These are phyloP conservation scores for Senna tora DNA, from an alignment of 306 rosid species.

Conservation along the genomic window DNA sequence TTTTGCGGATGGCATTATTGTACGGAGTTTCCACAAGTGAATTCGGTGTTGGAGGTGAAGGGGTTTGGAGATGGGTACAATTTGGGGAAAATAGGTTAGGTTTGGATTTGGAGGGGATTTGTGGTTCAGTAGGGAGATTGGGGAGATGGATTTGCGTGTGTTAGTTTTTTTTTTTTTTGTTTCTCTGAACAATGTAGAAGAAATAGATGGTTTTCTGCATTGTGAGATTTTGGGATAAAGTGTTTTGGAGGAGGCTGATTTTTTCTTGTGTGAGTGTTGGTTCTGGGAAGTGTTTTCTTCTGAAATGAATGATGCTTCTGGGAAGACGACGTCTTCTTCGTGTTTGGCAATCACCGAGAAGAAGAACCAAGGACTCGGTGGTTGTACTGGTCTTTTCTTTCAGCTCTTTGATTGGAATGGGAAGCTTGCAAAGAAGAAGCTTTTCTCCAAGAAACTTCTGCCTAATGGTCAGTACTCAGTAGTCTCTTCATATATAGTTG, in stretches of 20 bases:
- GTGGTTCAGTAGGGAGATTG: constrained; percentile 3
- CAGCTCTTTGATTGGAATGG: constrained; percentile 95
- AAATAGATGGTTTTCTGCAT: neutral
- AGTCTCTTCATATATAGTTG: constrained; percentile 2
- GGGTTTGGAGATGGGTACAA: neutral
- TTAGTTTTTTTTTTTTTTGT: too few species aligned
- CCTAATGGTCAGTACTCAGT: constrained; percentile 69
- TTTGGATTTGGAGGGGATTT: constrained; percentile 3
- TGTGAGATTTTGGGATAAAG: neutral
- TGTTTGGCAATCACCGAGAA: constrained; percentile 72
- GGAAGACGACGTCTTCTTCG: constrained; percentile 49
- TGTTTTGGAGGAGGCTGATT: constrained; percentile 27
- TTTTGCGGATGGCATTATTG: constrained; percentile 46
- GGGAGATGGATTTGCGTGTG: neutral
- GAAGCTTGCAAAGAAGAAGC: constrained; percentile 76
- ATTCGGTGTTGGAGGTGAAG: constrained; percentile 6
- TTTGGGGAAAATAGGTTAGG: constrained; percentile 9
- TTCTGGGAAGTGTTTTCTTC: constrained; percentile 4
- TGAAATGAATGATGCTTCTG: constrained; percentile 67
- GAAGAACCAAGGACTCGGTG: constrained; percentile 70
- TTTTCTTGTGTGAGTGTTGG: neutral
- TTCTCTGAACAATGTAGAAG: constrained; percentile 38
- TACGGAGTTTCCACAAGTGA: constrained; percentile 29
- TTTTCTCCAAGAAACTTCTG: constrained; percentile 78
- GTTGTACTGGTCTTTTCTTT: constrained; percentile 86